Base-by-base conservation (phyloP, 169 alveolate genomes). In the Plasmodium vinckei region DNA sequence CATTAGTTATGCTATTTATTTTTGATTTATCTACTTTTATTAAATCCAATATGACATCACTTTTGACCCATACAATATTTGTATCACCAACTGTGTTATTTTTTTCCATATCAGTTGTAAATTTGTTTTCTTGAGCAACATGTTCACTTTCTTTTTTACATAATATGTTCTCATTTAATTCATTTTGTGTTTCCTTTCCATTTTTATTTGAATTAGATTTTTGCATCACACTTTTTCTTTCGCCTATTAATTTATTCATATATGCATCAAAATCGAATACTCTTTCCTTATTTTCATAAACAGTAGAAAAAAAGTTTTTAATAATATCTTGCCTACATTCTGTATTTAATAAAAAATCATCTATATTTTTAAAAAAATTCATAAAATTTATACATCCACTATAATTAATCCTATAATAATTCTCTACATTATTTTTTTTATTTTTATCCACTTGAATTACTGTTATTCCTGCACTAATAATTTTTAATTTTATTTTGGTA, bases 381-480 rank as follows among this genome's bases (percentile, higher is more conserved):
- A 86, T 27, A 63, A 86, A 86, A 53, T 86, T 86, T 12, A 86
- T 19, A n/a, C 91, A 86, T 10, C 91, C 91, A 70, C 91, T 86
- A 53, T 86, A 86, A 63, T 86, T 86, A 47, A 86, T 86, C 60
- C 91, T 44, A 47, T 82, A 82, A 70, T 86, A 86, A 63, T 69
- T 68, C 21, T 86, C 87, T 39, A 51, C 12, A 13, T 42, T 44
- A 63, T 86, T 86, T 27, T 86, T 86, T 86, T 86, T 86, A 86
- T 86, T 86, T 54, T 86, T 86, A 39, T 86, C 91, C 10, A 86
- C 61, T 56, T 86, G 91, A 46, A 86, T 86, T 21, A 86, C 91
- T 33, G 91, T 86, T 46, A 70, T 86, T 17, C 91, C 91, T 9
- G 91, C 91, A 47, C 73, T 86, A n/a, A 86, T 70, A 27, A 86